Evolutionary conservation across 768 basidiomycete genomes (phyloP), one percentile per base, ranked within the genome.

Genomic region (Pleurotus pulmonarius): DNA sequence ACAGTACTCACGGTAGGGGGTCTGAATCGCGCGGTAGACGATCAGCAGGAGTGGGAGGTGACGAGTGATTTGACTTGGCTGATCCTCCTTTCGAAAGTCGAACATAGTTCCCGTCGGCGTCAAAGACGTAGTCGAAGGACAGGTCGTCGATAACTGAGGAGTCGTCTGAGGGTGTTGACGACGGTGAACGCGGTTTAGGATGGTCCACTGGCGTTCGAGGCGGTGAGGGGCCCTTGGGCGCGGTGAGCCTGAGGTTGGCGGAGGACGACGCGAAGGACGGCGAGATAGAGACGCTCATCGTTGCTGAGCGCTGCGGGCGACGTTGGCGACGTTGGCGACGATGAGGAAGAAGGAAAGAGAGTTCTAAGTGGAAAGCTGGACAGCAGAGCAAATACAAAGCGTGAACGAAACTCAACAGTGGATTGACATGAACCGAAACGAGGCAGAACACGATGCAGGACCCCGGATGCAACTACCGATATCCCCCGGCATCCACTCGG

Each of bases 81-180:
- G 69, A 65, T 37, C 66, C 75, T 44, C 80, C 79, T 64, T 83
- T 85, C 5, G 83, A 81, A 15, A 79, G 73, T 11, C 86, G 82
- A 46, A 84, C 71, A 55, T 75, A 73, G 57, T 85, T 78, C 5
- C 85, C 85, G 6, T 80, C 71, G 9, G 75, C 71, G 70, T 83
- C 82, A 44, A 72, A 74, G 60, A 81, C 75, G 58, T 85, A 88
- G 61, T 84, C 83, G 67, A 88, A 87, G 5, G 83, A 86, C 51
- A 87, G 78, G 63, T 86, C 85, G 51, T 81, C 78, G 58, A 83
- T 81, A 55, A 82, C 71, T 11, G 81, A 81, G 1, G 82, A 83
- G 59, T 83, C 83, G 64, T 85, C 83, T 20, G 83, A 85, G 54
- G 70, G 66, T 2, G 76, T 70, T 2, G 71, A 66, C n/a, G 67